Base-by-base conservation (phyloP, 78 protist species). In the Cavenderia fasciculata region DNA sequence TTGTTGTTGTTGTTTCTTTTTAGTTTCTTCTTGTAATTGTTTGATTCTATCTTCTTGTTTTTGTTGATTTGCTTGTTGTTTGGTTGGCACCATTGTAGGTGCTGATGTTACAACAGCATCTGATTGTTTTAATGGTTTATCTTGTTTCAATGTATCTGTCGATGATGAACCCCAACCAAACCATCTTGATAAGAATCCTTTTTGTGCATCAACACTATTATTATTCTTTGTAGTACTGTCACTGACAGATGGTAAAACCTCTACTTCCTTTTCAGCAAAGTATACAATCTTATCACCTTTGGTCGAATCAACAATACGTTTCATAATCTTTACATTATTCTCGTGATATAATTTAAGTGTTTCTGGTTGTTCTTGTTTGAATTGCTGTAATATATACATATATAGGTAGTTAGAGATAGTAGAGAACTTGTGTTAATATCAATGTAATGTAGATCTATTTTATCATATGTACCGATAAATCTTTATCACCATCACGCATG, bases 271-370 rank as follows among this genome's bases (percentile, higher is more conserved):
- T 59, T 52, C 74, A 1, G 70, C 25, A 61, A 75, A 75, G 23
- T 33, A 61, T 23, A 36, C 86, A 16, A 61, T 59, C 10, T 43
- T 75, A 34, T 75, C 59, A 47, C 73, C 61, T 61, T 75, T 75
- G 25, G 62, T 62, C 2, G 86, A 75, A 0, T 75, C 73, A 33
- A 47, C 44, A 57, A 75, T 75, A 61, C 46, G 46, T 61, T 75
- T 59, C 14, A 75, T 40, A 12, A 75, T 75, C 34, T 75, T 59
- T 75, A 46, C 61, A 75, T 75, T 75, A 16, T 75, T 75, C 66
- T 75, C 86, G 29, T 61, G 65, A 47, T 34, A 59, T 25, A 29
- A 2, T 59, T 47, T 27, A 75, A 46, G 46, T 29, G 54, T 25
- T 29, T 34, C 0, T 31, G 59, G 38, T 34, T 61, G 71, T 33